Evolutionary conservation across 306 rosid genomes (phyloP).

Genomic region (Pachyrhizus erosus): DNA sequence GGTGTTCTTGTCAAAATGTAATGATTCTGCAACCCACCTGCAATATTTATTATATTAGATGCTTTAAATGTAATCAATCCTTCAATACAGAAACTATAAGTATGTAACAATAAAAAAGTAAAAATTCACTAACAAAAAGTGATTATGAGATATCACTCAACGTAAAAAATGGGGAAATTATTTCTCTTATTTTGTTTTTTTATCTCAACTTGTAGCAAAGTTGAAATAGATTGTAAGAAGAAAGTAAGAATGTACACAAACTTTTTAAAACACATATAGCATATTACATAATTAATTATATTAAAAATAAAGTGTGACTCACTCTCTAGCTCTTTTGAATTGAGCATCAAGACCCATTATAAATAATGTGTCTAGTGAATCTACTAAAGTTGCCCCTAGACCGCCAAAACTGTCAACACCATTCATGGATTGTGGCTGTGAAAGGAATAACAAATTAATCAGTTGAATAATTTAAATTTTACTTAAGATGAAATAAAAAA

Average conservation of each 20-base stretch:
- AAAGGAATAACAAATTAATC: conserved; percentile 43
- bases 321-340: conserved; percentile 71
- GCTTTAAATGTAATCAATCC: conserved; percentile 21
- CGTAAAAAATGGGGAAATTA: background rate
- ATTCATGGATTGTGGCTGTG: conserved; percentile 60
- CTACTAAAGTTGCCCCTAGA: conserved; percentile 72
- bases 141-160: background rate
- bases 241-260: background rate
- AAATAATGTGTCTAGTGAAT: conserved; percentile 70
- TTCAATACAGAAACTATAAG: conserved; percentile 3
- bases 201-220: conserved; percentile 14
- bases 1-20: conserved; percentile 56
- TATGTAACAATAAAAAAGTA: background rate
- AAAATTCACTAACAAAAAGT: background rate
- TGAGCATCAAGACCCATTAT: conserved; percentile 75
- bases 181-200: background rate
- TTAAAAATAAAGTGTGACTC: conserved; percentile 37
- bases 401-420: conserved; percentile 66
- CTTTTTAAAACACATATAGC: background rate
- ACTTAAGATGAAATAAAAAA: conserved; percentile 16
- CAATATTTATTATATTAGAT: conserved; percentile 44
- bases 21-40: conserved; percentile 71
- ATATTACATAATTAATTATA: background rate
- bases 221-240: background rate
- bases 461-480: conserved; percentile 31